These are phyloP conservation scores for Macrophomina tecta DNA, from an alignment of 2,329 filamentous ascomycete species.

Conservation along the genomic window DNA sequence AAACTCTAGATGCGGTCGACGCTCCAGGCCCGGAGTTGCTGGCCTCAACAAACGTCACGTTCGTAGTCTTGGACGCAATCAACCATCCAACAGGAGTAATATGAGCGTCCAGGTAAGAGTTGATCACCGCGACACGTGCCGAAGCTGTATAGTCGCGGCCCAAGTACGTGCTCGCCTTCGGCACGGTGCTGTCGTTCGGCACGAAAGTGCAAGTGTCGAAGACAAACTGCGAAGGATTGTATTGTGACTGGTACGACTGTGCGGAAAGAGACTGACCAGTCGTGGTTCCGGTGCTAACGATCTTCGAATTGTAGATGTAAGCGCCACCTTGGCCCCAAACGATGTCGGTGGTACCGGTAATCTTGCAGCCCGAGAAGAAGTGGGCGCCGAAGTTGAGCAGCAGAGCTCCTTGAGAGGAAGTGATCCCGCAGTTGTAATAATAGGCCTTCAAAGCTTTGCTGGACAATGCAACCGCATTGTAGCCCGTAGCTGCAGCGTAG, in stretches of 20 bases:
- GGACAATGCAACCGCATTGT: slow-evolving; percentile 7
- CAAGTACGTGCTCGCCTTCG: slow-evolving; percentile 7
- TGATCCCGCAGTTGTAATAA: slow-evolving; percentile 13
- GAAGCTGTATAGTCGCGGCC: slow-evolving; percentile 11
- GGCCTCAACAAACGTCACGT: slow-evolving; percentile 14
- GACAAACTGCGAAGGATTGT: slow-evolving; percentile 2
- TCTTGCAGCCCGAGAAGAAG: slow-evolving; percentile 5
- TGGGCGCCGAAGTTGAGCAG: slow-evolving; percentile 11
- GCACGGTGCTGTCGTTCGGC: background rate
- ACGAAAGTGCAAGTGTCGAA: slow-evolving; percentile 8
- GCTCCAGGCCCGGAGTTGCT: slow-evolving; percentile 10
- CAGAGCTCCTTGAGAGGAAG: slow-evolving; percentile 4
- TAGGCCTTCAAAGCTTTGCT: background rate
- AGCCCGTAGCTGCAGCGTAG: slow-evolving; percentile 1
- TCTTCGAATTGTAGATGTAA: slow-evolving; percentile 19
- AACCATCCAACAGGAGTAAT: slow-evolving; percentile 10
- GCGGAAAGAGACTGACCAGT: background rate
- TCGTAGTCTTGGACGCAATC: slow-evolving; percentile 11
- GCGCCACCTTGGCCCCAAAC: slow-evolving; percentile 14
- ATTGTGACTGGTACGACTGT: slow-evolving; percentile 15
- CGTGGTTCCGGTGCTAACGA: background rate
- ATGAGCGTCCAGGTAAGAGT: slow-evolving; percentile 8
- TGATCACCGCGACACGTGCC: slow-evolving; percentile 2
- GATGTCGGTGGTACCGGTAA: background rate
- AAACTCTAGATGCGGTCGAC: background rate